Evolutionary conservation across 1,284 basidiomycete genomes (phyloP), one percentile per base, ranked within the genome.

Genomic region (Puccinia coronata): DNA sequence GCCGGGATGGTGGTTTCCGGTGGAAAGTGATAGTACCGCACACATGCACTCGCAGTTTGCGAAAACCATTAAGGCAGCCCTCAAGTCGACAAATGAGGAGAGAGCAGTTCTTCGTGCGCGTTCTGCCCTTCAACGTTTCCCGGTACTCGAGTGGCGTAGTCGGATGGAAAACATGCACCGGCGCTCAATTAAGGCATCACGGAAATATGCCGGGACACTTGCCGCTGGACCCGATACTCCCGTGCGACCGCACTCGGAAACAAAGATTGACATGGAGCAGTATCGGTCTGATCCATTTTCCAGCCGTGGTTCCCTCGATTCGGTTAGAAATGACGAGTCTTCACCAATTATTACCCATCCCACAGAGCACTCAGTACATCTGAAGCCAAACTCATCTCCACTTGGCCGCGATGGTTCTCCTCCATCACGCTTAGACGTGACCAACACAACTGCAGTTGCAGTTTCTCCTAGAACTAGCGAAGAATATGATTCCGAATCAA

Each of bases 31-130:
- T 83, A 92, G 94, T 49, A 94, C 94, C 9, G 91, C 91, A 63
- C 94, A 96, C 87, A 94, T 96, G 93, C 88, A 95, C 84, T 96
- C 94, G n/a, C 94, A 96, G 86, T 87, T 96, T 83, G 92, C 92
- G 28, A 96, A 96, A 88, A 96, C 94, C 18, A 92, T 96, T 88
- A 96, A 95, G 86, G 90, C 95, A 87, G 94, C 94, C 3, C 88
- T 96, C 83, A 96, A 93, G 86, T 95, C 94, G 9, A 91, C 92
- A 0, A 90, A 93, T 84, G 92, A 96, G 86, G 94, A 96, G 84
- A 92, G 94, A 82, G 93, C 94, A 14, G 91, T 96, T 84, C 89
- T 96, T 23, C 92, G 94, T 85, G 94, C 94, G 55, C 91, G 94
- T 71, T 96, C 94, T 53, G 94, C 94, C 31, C 90, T 96, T 8